Base-by-base conservation (phyloP, 2,329 filamentous ascomycete species). In the Exophiala bonariae region DNA sequence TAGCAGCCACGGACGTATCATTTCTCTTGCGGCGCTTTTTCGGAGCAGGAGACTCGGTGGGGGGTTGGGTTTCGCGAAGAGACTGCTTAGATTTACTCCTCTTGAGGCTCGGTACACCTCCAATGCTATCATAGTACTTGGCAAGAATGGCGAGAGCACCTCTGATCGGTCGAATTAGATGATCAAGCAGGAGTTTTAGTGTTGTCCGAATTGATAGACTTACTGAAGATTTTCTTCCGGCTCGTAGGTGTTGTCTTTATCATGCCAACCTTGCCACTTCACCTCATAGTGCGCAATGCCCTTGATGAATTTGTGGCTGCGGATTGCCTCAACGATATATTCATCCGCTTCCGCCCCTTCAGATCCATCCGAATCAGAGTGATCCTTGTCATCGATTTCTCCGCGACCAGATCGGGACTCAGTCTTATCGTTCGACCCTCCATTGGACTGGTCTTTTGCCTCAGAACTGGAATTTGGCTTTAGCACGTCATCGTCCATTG, bases 181-280 rank as follows among this genome's bases (percentile, higher is more conserved):
- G 45, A 45, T 18, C 20, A n/a, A n/a, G n/a, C n/a, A n/a, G n/a
- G n/a, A n/a, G n/a, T n/a, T n/a, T n/a, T n/a, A n/a, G n/a, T n/a
- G n/a, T n/a, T n/a, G n/a, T n/a, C n/a, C n/a, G n/a, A n/a, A n/a
- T n/a, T n/a, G n/a, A n/a, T n/a, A n/a, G n/a, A n/a, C n/a, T n/a
- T n/a, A n/a, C n/a, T n/a, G n/a, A n/a, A 74, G 58, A 37, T 72
- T 69, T 5, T 68, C 65, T 56, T 76, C 72, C 1, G 71, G 71
- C 48, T 76, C 73, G 58, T 66, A 59, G 2, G 73, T 76, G 42
- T 66, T 62, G 37, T 76, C 72, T n/a, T 59, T 54, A 2, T 65
- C 63, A 4, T 69, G 63, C 42, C 73, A 76, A 4, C 70, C 72
- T 51, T 69, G 68, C 73, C 73, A 76, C 56, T 75, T 75, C 22